phyloP scores from a whole-genome alignment of 345 rosid genomes.

The Fremontodendron californicum region DNA sequence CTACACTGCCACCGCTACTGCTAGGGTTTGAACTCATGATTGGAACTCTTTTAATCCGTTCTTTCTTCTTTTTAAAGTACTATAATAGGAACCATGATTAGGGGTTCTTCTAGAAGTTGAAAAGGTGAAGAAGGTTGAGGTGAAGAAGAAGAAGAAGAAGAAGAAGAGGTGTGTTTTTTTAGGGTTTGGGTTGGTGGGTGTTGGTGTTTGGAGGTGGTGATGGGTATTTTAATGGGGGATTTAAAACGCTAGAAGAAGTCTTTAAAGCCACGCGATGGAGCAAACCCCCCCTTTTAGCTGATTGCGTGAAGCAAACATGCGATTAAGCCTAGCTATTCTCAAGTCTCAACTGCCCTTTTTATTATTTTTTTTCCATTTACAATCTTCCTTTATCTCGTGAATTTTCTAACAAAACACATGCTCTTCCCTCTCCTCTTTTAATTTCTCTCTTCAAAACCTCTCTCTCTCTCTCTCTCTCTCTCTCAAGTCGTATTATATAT shows the following conservation, averaged over 20 bases:
- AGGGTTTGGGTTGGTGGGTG: not conserved
- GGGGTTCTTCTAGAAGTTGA: not conserved
- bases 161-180: slow-evolving; percentile 16
- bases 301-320: slow-evolving; percentile 99
- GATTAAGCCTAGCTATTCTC: slow-evolving; percentile 44
- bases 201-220: slow-evolving; percentile 10
- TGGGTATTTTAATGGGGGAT: slow-evolving; percentile 25
- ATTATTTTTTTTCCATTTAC: not conserved
- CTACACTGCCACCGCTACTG: slow-evolving; percentile 36
- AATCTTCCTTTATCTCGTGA: slow-evolving; percentile 38
- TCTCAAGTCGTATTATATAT: not conserved
- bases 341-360: slow-evolving; percentile 35
- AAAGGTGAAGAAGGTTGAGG: not conserved
- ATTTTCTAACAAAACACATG: slow-evolving; percentile 29
- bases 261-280: slow-evolving; percentile 97
- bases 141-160: not conserved
- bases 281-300: slow-evolving; percentile 66
- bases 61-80: not conserved
- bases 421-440: not conserved
- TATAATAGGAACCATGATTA: slow-evolving; percentile 6
- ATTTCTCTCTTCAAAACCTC: not conserved
- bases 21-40: slow-evolving; percentile 60
- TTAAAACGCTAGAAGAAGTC: slow-evolving; percentile 45
- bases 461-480: not conserved
- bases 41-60: slow-evolving; percentile 5